These are phyloP conservation scores for Pistacia vera DNA, from an alignment of 345 rosid genomes.

Conservation along the genomic window DNA sequence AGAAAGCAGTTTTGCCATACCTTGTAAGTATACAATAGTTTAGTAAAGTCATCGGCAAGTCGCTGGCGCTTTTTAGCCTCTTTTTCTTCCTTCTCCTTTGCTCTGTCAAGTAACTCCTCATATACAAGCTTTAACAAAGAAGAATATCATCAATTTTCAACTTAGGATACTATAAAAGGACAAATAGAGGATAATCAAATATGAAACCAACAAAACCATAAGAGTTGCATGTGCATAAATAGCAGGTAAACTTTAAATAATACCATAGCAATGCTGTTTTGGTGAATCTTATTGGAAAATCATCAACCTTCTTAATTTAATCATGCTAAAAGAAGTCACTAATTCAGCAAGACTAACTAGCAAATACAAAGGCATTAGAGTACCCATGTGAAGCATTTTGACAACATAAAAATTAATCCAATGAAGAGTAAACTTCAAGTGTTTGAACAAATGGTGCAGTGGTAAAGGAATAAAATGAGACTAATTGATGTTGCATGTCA, in stretches of 20 bases:
- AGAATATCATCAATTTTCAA: background rate
- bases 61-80: conserved; percentile 92
- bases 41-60: conserved; percentile 81
- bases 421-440: background rate
- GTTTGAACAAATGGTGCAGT: background rate
- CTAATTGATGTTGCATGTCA: background rate
- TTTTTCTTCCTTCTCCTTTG: conserved; percentile 94
- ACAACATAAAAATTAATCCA: background rate
- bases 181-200: background rate
- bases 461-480: background rate
- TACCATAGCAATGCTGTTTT: too few species aligned
- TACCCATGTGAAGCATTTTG: background rate
- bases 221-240: background rate
- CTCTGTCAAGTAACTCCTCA: conserved; percentile 81
- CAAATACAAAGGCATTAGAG: too few species aligned
- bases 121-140: conserved; percentile 67
- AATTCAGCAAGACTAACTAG: too few species aligned
- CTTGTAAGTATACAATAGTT: conserved; percentile 67
- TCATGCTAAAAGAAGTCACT: too few species aligned
- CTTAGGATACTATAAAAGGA: background rate
- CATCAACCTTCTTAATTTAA: background rate
- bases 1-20: conserved; percentile 36
- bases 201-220: background rate
- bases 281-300: background rate
- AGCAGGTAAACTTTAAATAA: background rate